phyloP scores from a whole-genome alignment of 1,284 basidiomycete species.

The Ustilago bromivora region DNA sequence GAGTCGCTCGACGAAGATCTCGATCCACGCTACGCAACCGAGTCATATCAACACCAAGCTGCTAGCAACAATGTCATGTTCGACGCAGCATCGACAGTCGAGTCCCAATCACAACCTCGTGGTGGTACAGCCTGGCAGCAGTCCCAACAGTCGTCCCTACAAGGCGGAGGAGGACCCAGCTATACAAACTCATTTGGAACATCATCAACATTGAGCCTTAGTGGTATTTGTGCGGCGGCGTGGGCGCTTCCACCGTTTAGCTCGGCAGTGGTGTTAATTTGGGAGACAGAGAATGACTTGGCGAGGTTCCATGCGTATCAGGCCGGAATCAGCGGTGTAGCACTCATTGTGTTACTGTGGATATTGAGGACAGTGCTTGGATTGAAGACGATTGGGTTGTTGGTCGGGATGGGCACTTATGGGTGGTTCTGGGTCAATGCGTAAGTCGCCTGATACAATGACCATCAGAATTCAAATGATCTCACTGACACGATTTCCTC shows the following conservation, averaged over 20 bases:
- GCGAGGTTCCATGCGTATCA: conserved; percentile 65
- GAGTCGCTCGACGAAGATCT: conserved; percentile 52
- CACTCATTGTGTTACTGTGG: conserved; percentile 50
- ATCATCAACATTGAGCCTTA: conserved; percentile 50
- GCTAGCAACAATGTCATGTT: conserved; percentile 42
- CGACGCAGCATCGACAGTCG: conserved; percentile 40
- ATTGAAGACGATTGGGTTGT: conserved; percentile 58
- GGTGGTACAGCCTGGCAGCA: conserved; percentile 26
- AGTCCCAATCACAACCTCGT: conserved; percentile 32
- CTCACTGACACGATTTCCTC: background rate
- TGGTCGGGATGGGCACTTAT: conserved; percentile 57
- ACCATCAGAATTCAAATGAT: background rate
- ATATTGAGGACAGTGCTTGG: conserved; percentile 53
- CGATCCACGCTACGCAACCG: conserved; percentile 60
- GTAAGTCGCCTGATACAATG: conserved; percentile 36
- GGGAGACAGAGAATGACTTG: conserved; percentile 62
- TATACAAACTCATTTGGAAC: conserved; percentile 43
- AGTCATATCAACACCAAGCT: conserved; percentile 53
- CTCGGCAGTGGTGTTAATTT: conserved; percentile 55
- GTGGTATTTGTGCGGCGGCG: conserved; percentile 53
- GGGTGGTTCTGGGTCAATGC: conserved; percentile 66
- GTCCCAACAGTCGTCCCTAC: background rate
- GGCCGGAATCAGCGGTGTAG: conserved; percentile 53
- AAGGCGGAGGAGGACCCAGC: conserved; percentile 13
- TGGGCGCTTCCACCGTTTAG: conserved; percentile 62